Conservation (phyloP, 176 grass and related monocot species). For the Stipa capillata region DNA sequence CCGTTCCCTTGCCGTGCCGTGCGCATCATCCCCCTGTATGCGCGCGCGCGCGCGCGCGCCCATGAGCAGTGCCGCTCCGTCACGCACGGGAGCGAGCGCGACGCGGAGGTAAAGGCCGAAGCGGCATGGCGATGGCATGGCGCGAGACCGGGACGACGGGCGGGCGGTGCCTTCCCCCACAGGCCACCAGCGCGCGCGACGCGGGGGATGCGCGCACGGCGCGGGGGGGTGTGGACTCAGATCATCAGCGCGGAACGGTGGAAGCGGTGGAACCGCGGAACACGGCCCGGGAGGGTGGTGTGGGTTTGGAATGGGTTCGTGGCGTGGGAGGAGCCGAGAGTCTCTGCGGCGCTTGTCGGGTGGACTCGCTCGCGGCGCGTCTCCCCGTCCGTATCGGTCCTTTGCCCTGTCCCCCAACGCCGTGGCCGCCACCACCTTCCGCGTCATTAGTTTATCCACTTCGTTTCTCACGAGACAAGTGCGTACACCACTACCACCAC, state of each 20-base stretch:
- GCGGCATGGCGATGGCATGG: neutral
- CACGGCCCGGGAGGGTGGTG: neutral
- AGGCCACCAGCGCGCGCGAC: neutral
- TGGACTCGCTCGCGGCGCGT: too few relatives aligned
- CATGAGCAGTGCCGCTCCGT: neutral
- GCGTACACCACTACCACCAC: neutral
- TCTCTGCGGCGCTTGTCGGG: slow-evolving; percentile 21
- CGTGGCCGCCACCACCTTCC: neutral
- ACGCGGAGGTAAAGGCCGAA: neutral
- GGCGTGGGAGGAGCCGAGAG: neutral
- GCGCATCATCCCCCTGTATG: neutral
- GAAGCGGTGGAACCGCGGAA: neutral
- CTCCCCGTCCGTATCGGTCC: slow-evolving; percentile 8
- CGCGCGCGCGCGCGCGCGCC: neutral
- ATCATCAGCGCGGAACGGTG: too few relatives aligned
- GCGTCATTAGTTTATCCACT: neutral
- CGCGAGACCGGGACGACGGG: neutral
- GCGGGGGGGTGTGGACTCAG: neutral
- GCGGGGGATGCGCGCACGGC: neutral
- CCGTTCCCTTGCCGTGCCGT: neutral
- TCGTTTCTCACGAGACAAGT: neutral
- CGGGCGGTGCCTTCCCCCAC: neutral
- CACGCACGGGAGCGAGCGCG: neutral
- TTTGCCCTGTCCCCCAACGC: neutral
- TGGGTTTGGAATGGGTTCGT: neutral